Percentiles rank a stretch among this genome's conserved stretches.
Evolutionary conservation across 2,329 filamentous ascomycete species (phyloP).

Genomic region (Ophiostoma sp.): DNA sequence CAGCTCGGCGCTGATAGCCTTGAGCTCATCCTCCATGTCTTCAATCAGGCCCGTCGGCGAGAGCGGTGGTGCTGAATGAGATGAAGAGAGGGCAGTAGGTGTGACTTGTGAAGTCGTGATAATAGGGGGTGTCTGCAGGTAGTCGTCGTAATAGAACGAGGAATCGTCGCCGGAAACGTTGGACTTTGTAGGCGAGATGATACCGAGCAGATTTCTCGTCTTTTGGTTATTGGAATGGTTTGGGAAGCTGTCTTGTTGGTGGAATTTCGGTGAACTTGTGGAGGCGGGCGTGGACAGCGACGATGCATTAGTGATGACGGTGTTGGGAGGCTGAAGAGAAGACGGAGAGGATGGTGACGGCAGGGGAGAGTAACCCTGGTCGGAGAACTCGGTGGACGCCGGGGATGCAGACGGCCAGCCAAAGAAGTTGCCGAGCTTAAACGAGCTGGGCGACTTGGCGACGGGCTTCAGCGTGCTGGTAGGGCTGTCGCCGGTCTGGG

Average conservation of each 20-base stretch:
- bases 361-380: conserved; percentile 42
- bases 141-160: conserved; percentile 47
- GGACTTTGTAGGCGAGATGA: conserved; percentile 21
- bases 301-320: conserved; percentile 40
- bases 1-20: conserved; percentile 86
- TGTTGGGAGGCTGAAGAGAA: conserved; percentile 25
- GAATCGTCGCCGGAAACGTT: conserved; percentile 41
- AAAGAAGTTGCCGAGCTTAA: conserved; percentile 49
- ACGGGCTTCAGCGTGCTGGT: conserved; percentile 31
- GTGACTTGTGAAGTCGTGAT: conserved; percentile 28
- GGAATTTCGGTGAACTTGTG: conserved; percentile 35
- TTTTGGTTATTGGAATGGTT: conserved; percentile 11
- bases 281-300: conserved; percentile 34
- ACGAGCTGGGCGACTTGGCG: conserved; percentile 48
- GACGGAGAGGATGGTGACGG: conserved; percentile 41
- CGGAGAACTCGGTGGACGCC: conserved; percentile 47
- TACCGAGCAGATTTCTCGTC: conserved; percentile 18
- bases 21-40: conserved; percentile 90
- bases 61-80: background rate
- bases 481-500: conserved; percentile 15
- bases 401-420: conserved; percentile 47
- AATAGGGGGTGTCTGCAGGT: conserved; percentile 45
- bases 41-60: conserved; percentile 56
- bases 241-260: conserved; percentile 15
- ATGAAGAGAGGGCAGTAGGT: conserved; percentile 27